Base-by-base conservation (phyloP, 371 early-diverging fungal genomes). In the Mortierella sp. region DNA sequence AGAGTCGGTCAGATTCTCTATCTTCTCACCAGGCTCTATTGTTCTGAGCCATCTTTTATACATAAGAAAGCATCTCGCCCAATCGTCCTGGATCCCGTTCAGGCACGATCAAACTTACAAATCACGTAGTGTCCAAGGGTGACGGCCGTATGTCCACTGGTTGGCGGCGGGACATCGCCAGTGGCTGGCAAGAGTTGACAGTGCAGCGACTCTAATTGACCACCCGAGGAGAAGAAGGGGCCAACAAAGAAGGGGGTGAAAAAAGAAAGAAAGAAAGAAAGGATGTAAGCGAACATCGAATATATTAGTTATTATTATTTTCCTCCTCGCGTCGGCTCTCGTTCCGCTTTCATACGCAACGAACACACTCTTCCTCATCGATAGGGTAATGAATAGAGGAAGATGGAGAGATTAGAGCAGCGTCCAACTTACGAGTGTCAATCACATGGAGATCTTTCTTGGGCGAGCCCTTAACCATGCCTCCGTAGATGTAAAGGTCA, bases 361-460 rank as follows among this genome's bases (percentile, higher is more conserved):
- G n/a, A n/a, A n/a, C n/a, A n/a, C n/a, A n/a, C 37, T 37, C 37
- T 37, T 37, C 9, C 37, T 37, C 37, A n/a, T n/a, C n/a, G n/a
- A n/a, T n/a, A n/a, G n/a, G n/a, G n/a, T n/a, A n/a, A n/a, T n/a
- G n/a, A 60, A 14, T 15, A 30, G 45, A 43, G 47, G 58, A 11
- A 25, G 48, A 48, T 11, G 21, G 28, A 1, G 28, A 43, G 52
- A 18, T n/a, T 18, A 9, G 9, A 23, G 53, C 9, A 21, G 1
- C 21, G 26, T 9, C 9, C 16, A 60, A 56, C 84, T 72, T 88
- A 90, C 92, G 84, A 59, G 88, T 69, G 65, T 92, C 91, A 72
- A 92, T 84, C 37, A 83, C 81, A 71, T 87, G 84, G 5, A 90
- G 55, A 26, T 92, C 91, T 63, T 84, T 86, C 63, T 85, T 85